phyloP scores from a whole-genome alignment of 2,329 filamentous ascomycete genomes.

The Ceratocystis albifundus region DNA sequence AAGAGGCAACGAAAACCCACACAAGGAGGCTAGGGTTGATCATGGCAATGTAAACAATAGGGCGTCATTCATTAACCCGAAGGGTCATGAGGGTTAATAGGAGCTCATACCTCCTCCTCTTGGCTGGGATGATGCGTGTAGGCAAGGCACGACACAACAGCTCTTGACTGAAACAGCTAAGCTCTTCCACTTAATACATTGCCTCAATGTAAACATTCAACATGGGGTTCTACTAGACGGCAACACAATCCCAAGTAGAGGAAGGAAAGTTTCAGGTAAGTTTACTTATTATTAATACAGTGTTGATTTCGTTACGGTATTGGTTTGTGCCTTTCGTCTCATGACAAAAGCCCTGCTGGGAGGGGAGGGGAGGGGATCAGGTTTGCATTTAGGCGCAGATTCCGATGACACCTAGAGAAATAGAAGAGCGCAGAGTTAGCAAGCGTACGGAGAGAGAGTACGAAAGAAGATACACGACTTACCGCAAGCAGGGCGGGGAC shows the following conservation, averaged over 20 bases:
- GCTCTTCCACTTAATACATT: no score
- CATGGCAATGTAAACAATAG: no score
- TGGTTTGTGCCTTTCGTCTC: background rate
- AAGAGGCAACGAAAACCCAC: no score
- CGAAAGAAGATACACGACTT: slow-evolving; percentile 30
- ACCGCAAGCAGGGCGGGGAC: slow-evolving; percentile 87
- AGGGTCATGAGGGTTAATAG: no score
- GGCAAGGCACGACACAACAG: no score
- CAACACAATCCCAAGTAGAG: background rate
- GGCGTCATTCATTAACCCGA: no score
- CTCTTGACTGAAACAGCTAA: no score
- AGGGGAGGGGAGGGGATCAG: no score
- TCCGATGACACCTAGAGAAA: slow-evolving; percentile 62
- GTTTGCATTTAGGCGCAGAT: slow-evolving; percentile 55
- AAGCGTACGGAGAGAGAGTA: background rate
- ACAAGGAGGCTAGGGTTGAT: no score
- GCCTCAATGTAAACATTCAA: no score
- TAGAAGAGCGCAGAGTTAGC: background rate
- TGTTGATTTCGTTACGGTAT: background rate
- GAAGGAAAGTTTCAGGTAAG: background rate
- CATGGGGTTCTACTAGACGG: background rate
- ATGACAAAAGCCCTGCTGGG: background rate
- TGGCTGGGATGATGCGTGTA: no score
- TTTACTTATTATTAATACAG: slow-evolving; percentile 14
- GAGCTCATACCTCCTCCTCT: no score